phyloP scores from a whole-genome alignment of 495 filamentous ascomycete genomes.

The Penicillium fimorum region DNA sequence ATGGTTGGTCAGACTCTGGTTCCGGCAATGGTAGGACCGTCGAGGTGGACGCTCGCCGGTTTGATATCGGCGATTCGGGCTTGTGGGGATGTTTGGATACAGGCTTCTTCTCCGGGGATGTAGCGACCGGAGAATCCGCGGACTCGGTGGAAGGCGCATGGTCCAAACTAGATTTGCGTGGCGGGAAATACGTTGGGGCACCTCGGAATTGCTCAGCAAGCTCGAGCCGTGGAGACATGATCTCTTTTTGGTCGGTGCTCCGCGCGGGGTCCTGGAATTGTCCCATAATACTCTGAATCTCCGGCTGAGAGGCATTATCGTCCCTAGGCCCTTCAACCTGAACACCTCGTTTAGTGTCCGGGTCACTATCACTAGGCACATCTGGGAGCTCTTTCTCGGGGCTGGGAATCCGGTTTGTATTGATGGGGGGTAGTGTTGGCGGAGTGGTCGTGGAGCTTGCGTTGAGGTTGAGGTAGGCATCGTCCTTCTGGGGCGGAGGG shows the following conservation, averaged over 20 bases:
- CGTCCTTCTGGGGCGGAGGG: slow-evolving; percentile 48
- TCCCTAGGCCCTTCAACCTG: slow-evolving; percentile 54
- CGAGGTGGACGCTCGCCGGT: slow-evolving; percentile 49
- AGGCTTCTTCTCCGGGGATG: slow-evolving; percentile 23
- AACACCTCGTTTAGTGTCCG: slow-evolving; percentile 50
- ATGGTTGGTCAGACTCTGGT: slow-evolving; percentile 84
- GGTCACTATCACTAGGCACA: slow-evolving; percentile 50
- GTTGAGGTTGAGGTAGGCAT: slow-evolving; percentile 63
- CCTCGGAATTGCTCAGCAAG: slow-evolving; percentile 67
- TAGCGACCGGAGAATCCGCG: slow-evolving; percentile 15
- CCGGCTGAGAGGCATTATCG: slow-evolving; percentile 65
- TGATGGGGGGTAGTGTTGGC: slow-evolving; percentile 50
- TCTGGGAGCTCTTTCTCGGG: slow-evolving; percentile 54
- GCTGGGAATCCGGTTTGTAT: slow-evolving; percentile 38
- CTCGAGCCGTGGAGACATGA: slow-evolving; percentile 78
- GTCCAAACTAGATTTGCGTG: slow-evolving; percentile 81
- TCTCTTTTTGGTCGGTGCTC: slow-evolving; percentile 66
- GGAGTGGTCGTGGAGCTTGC: slow-evolving; percentile 60
- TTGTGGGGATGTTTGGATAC: slow-evolving; percentile 21
- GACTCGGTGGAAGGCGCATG: slow-evolving; percentile 41
- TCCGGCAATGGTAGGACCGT: slow-evolving; percentile 74
- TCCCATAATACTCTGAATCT: slow-evolving; percentile 97
- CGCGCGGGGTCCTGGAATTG: slow-evolving; percentile 67
- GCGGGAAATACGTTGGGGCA: slow-evolving; percentile 66
- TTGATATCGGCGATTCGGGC: slow-evolving; percentile 34